Percentiles rank a stretch among this genome's conserved stretches.
phyloP scores from a whole-genome alignment of 1,139 yeast genomes.

The Geotrichum australiense region DNA sequence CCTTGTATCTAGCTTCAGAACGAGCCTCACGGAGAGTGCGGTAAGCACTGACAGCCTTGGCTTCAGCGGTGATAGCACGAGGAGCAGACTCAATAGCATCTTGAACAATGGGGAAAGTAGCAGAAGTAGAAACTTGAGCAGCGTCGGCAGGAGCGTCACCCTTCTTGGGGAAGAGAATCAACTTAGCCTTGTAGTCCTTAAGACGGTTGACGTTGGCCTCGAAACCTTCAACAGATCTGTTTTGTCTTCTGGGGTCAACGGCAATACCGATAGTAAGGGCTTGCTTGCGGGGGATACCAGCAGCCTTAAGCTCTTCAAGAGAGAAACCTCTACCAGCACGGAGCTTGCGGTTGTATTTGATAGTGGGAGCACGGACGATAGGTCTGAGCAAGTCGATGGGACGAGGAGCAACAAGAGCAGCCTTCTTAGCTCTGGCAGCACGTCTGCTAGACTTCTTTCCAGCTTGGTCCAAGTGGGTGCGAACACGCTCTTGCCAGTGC shows the following conservation, averaged over 20 bases:
- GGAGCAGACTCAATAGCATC: slow-evolving; percentile 64
- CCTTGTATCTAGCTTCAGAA: slow-evolving; percentile 87
- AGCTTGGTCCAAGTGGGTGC: slow-evolving; percentile 98
- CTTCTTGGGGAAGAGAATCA: slow-evolving; percentile 79
- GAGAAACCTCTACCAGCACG: slow-evolving; percentile 99
- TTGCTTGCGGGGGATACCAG: slow-evolving; percentile 88
- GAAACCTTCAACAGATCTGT: slow-evolving; percentile 94
- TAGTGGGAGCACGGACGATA: slow-evolving; percentile 96
- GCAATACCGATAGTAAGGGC: slow-evolving; percentile 98
- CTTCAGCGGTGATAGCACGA: slow-evolving; percentile 89
- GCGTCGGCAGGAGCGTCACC: slow-evolving; percentile 57
- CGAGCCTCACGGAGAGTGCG: slow-evolving; percentile 93
- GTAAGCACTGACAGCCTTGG: slow-evolving; percentile 63
- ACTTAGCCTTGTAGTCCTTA: slow-evolving; percentile 91
- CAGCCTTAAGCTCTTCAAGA: slow-evolving; percentile 97
- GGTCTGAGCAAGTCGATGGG: slow-evolving; percentile 97
- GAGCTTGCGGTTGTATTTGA: slow-evolving; percentile 98
- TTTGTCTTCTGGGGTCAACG: slow-evolving; percentile 99
- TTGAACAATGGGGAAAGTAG: slow-evolving; percentile 90
- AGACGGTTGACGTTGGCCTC: slow-evolving; percentile 94
- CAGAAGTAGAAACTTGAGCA: slow-evolving; percentile 65
- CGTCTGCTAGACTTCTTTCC: slow-evolving; percentile 98
- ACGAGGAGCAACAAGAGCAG: slow-evolving; percentile 95
- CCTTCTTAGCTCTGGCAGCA: slow-evolving; percentile 87
- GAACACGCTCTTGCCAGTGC: slow-evolving; percentile 99